Evolutionary conservation across 176 grass and related monocot species (phyloP).

Genomic region (Raddia distichophylla): DNA sequence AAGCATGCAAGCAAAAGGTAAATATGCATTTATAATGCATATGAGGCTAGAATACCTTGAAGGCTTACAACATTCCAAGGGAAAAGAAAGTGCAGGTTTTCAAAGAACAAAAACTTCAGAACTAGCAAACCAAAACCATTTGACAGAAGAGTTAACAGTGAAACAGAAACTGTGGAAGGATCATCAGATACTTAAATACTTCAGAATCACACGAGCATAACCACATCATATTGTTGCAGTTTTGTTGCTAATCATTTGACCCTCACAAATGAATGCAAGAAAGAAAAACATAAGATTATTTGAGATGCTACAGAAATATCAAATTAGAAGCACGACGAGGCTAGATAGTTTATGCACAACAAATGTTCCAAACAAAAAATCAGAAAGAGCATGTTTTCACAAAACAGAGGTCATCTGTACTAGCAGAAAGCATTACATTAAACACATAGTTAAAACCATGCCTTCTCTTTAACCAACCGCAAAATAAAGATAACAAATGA

Average conservation of each 20-base stretch:
- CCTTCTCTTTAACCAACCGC: not conserved
- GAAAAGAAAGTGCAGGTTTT: not conserved
- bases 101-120: not conserved
- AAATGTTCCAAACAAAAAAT: not conserved
- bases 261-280: not conserved
- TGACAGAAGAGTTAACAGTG: not conserved
- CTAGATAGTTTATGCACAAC: not conserved
- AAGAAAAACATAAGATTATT: not conserved
- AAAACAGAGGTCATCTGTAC: not conserved
- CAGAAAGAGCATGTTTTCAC: not conserved
- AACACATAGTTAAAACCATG: not conserved
- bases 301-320: not conserved
- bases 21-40: not conserved
- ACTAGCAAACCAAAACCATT: not conserved
- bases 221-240: constrained; percentile 60
- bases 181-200: constrained; percentile 58
- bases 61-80: not conserved
- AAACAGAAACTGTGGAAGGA: not conserved
- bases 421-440: not conserved
- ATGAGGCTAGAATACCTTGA: too few relatives aligned
- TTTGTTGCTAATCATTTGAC: constrained; percentile 40
- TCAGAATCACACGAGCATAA: constrained; percentile 34
- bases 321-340: not conserved
- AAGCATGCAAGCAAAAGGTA: not conserved
- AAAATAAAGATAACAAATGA: not conserved